Evolutionary conservation across 495 filamentous ascomycete genomes (phyloP).

Genomic region (Tirmania nivea): DNA sequence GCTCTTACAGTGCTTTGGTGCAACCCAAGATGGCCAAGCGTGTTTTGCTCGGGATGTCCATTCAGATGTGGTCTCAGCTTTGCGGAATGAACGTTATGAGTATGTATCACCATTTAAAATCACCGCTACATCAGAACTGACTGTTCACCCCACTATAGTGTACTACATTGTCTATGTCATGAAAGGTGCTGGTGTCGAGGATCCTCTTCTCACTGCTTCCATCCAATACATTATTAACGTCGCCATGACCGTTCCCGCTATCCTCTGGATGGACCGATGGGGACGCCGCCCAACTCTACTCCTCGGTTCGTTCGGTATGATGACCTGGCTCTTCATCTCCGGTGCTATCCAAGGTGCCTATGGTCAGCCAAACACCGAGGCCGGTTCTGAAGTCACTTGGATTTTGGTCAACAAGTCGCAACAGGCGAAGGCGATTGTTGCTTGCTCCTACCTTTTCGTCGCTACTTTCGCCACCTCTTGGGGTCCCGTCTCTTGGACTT

Average conservation of each 20-base stretch:
- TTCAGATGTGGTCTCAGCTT: constrained; percentile 58
- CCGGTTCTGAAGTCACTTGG: constrained; percentile 33
- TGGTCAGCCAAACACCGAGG: constrained; percentile 28
- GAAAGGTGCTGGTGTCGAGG: constrained; percentile 38
- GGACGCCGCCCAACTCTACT: constrained; percentile 33
- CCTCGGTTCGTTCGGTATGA: constrained; percentile 29
- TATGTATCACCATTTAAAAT: neutral
- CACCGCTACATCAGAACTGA: neutral
- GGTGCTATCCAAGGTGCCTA: constrained; percentile 37
- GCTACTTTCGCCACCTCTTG: constrained; percentile 38
- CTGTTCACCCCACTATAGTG: constrained; percentile 14
- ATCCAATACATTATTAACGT: constrained; percentile 68
- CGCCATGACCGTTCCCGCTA: constrained; percentile 37
- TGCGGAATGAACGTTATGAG: constrained; percentile 60
- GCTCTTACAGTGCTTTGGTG: constrained; percentile 34
- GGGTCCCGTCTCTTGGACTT: constrained; percentile 40
- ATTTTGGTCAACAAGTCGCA: constrained; percentile 28
- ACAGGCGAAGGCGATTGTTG: constrained; percentile 33
- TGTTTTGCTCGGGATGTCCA: constrained; percentile 45
- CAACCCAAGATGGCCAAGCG: constrained; percentile 44
- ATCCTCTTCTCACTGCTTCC: constrained; percentile 44
- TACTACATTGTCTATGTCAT: constrained; percentile 62
- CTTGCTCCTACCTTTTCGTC: constrained; percentile 44
- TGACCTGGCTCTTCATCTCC: constrained; percentile 32
- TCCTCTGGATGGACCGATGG: constrained; percentile 33